Evolutionary conservation across 2,329 filamentous ascomycete species (phyloP).

Genomic region (Ophiostoma tasmaniense): DNA sequence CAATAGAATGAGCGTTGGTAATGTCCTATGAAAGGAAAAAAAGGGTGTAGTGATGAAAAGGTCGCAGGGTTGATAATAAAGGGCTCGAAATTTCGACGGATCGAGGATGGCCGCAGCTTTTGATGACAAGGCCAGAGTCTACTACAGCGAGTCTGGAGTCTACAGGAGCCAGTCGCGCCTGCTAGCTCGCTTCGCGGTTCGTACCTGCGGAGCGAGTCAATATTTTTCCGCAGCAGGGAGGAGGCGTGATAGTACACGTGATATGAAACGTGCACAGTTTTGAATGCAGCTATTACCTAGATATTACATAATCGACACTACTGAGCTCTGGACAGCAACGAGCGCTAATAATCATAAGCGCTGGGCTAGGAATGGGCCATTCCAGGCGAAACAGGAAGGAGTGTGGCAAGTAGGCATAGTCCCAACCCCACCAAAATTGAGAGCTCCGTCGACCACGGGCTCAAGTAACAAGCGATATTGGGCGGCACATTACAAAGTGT

Average conservation of each 20-base stretch:
- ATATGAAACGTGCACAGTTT: neutral
- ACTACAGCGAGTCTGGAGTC: neutral
- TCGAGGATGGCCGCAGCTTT: slow-evolving; percentile 6
- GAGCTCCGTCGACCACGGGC: slow-evolving; percentile 8
- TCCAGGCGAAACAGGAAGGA: neutral
- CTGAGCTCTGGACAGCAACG: neutral
- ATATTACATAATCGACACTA: neutral
- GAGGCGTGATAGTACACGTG: neutral
- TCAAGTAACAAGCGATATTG: neutral
- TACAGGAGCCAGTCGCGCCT: neutral
- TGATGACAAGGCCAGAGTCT: slow-evolving; percentile 1
- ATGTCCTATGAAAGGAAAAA: slow-evolving; percentile 4
- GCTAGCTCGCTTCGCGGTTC: slow-evolving; percentile 1
- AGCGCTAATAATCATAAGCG: neutral
- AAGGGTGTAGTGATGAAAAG: slow-evolving; percentile 11
- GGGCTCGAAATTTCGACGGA: slow-evolving; percentile 6
- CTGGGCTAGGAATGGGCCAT: neutral
- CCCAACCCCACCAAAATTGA: slow-evolving; percentile 12
- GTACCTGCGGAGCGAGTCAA: neutral
- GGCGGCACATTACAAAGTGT: slow-evolving; percentile 2
- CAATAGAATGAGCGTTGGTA: neutral
- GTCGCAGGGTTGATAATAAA: slow-evolving; percentile 1
- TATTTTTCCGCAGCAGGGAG: neutral
- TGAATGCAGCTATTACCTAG: neutral
- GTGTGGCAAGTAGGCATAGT: neutral